These are phyloP conservation scores for Oryza longistaminata DNA, from an alignment of 176 grass and related monocot species.

Conservation along the genomic window DNA sequence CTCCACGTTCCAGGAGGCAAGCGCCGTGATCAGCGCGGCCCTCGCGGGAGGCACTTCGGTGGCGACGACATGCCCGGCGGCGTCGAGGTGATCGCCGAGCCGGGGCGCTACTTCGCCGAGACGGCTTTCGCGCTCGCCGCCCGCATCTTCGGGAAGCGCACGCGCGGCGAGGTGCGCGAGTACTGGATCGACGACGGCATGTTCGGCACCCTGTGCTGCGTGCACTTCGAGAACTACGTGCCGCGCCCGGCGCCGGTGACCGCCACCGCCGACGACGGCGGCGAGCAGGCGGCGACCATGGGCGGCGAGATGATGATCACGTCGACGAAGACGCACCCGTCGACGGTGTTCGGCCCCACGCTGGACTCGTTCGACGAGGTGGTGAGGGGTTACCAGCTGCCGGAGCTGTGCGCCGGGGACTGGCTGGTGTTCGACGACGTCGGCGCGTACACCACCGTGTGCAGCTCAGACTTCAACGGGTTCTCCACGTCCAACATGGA, in stretches of 20 bases:
- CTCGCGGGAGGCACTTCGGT: slow-evolving; percentile 18
- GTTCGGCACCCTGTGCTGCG: slow-evolving; percentile 44
- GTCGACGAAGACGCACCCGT: neutral
- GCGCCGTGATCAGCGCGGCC: neutral
- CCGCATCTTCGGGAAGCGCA: slow-evolving; percentile 41
- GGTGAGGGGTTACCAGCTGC: slow-evolving; percentile 10
- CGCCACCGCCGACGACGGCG: neutral
- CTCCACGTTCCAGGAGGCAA: slow-evolving; percentile 3
- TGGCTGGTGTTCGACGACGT: slow-evolving; percentile 30
- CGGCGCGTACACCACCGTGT: slow-evolving; percentile 2
- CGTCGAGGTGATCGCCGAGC: slow-evolving; percentile 40
- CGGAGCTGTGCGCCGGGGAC: slow-evolving; percentile 7
- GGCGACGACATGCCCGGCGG: neutral
- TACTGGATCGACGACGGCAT: slow-evolving; percentile 56
- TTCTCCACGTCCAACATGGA: neutral
- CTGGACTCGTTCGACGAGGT: neutral
- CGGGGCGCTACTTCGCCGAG: slow-evolving; percentile 42
- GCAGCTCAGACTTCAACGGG: slow-evolving; percentile 15
- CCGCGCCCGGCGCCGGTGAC: slow-evolving; percentile 23
- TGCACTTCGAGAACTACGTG: slow-evolving; percentile 34
- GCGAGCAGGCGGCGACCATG: too few relatives aligned
- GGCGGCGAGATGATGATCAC: neutral
- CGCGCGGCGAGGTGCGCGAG: slow-evolving; percentile 35
- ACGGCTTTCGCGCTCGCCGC: slow-evolving; percentile 32
- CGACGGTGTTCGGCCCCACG: slow-evolving; percentile 10